Evolutionary conservation across 345 rosid genomes (phyloP).

Genomic region (Conringia planisiliqua): DNA sequence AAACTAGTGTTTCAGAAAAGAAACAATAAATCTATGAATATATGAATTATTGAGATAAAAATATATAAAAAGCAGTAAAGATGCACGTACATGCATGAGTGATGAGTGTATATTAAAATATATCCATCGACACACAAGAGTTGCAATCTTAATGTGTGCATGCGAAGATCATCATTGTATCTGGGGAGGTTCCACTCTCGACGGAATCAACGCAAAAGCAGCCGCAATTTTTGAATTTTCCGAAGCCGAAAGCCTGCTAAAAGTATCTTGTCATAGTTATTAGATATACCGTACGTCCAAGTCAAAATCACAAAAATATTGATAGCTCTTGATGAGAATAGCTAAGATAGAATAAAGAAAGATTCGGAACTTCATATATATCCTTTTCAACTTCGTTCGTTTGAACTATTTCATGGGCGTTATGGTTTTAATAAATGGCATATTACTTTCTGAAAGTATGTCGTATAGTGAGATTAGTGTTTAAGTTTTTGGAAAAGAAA

Average conservation of each 20-base stretch:
- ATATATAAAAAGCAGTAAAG: background rate
- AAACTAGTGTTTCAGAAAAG: background rate
- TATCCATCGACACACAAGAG: background rate
- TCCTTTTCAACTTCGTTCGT: background rate
- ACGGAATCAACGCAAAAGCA: conserved; percentile 29
- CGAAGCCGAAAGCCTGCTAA: conserved; percentile 31
- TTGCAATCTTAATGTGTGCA: conserved; percentile 31
- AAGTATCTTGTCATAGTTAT: conserved; percentile 15
- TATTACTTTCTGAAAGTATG: background rate
- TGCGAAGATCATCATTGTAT: conserved; percentile 30
- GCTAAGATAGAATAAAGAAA: background rate
- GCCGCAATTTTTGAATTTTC: conserved; percentile 30
- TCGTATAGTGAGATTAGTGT: too few relatives aligned
- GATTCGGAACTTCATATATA: background rate
- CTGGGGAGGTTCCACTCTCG: conserved; percentile 24
- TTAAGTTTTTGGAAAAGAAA: background rate
- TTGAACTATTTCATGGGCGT: background rate
- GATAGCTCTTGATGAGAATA: conserved; percentile 1
- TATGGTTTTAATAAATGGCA: background rate
- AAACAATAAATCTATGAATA: background rate
- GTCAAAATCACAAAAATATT: conserved; percentile 5
- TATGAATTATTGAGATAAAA: background rate
- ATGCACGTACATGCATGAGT: conserved; percentile 19
- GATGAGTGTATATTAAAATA: background rate
- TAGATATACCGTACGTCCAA: conserved; percentile 18